These are phyloP conservation scores for Microbotryum violaceum DNA, from an alignment of 1,284 basidiomycete species.

Conservation along the genomic window DNA sequence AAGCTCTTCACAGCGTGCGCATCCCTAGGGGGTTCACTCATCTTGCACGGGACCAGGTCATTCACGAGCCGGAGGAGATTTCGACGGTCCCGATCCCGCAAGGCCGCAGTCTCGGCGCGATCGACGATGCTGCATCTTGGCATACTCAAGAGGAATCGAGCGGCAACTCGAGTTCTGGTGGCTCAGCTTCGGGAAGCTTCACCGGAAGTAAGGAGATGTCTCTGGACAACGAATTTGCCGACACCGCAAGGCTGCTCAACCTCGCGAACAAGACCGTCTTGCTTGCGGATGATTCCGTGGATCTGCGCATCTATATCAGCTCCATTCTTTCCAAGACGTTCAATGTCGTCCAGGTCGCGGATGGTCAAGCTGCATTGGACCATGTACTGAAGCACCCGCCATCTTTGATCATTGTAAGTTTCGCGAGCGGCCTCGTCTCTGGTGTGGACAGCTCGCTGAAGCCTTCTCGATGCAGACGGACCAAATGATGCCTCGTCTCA, in stretches of 20 bases:
- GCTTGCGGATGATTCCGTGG: conserved; percentile 24
- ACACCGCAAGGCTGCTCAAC: conserved; percentile 11
- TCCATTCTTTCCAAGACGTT: conserved; percentile 33
- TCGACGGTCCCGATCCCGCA: conserved; percentile 1
- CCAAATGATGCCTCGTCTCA: conserved; percentile 28
- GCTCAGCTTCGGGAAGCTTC: conserved; percentile 2
- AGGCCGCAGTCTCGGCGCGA: conserved; percentile 19
- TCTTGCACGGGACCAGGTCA: conserved; percentile 26
- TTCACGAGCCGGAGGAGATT: conserved; percentile 16
- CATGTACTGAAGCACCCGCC: conserved; percentile 26
- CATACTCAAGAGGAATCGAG: not conserved
- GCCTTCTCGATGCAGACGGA: not conserved
- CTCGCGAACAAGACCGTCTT: conserved; percentile 22
- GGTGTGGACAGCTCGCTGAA: not conserved
- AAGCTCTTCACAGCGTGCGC: conserved; percentile 4
- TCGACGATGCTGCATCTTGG: conserved; percentile 28
- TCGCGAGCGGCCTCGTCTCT: not conserved
- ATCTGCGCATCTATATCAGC: conserved; percentile 30
- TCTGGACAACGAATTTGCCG: conserved; percentile 11
- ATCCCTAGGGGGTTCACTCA: conserved; percentile 33
- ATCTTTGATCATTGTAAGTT: conserved; percentile 25
- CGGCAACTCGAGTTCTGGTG: not conserved
- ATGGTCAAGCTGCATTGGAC: conserved; percentile 32
- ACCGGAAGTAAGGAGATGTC: conserved; percentile 4
- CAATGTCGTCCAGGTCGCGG: conserved; percentile 29